A percentile compares a stretch with the other conserved stretches of the same genome.
Evolutionary conservation across 2,329 filamentous ascomycete species (phyloP).

Genomic region (Aureobasidium musti): DNA sequence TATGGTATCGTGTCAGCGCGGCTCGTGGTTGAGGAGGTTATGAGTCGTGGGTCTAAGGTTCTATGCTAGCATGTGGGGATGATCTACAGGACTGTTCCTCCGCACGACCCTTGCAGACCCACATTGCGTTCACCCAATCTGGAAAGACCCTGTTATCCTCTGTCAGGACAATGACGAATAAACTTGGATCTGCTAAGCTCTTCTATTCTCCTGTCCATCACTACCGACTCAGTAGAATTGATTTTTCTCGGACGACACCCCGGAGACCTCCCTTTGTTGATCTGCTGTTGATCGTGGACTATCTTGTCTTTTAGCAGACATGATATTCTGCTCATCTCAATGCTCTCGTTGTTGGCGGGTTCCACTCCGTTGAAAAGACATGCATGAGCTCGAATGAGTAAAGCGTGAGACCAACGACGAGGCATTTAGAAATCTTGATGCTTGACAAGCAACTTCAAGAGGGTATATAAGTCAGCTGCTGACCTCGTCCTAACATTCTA

Average conservation of each 20-base stretch:
- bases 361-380: not conserved
- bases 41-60: not conserved
- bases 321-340: not conserved
- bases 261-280: not conserved
- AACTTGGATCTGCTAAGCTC: not conserved
- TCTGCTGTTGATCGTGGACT: not conserved
- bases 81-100: too few species aligned
- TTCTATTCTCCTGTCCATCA: not conserved
- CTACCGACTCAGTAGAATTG: not conserved
- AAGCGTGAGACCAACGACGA: not conserved
- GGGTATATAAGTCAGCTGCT: not conserved
- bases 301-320: not conserved
- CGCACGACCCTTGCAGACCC: not conserved
- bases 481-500: not conserved
- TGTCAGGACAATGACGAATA: not conserved
- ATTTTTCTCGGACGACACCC: not conserved
- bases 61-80: not conserved
- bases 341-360: not conserved
- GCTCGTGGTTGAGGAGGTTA: not conserved
- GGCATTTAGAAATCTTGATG: not conserved
- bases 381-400: not conserved
- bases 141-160: not conserved
- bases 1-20: not conserved
- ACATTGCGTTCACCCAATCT: not conserved
- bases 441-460: not conserved